phyloP scores from a whole-genome alignment of 208 protist genomes.

The Trypanosoma melophagium region DNA sequence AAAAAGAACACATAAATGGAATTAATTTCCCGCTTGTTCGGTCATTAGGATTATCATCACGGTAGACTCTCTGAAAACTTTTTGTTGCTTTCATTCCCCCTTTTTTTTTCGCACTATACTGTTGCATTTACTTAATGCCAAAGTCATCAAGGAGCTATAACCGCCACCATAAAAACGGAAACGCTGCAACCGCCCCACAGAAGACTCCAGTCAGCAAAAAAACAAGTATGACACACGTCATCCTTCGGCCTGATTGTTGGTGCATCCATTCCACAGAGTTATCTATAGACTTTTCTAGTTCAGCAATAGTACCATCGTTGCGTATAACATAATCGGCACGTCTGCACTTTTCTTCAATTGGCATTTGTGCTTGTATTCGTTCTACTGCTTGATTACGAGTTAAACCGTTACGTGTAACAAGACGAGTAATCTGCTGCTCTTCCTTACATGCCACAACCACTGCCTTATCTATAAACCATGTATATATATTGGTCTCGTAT shows the following conservation, averaged over 20 bases:
- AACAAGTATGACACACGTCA: constrained; percentile 38
- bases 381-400: constrained; percentile 46
- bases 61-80: too few relatives aligned
- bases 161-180: constrained; percentile 1
- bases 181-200: constrained; percentile 8
- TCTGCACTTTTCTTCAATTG: constrained; percentile 56
- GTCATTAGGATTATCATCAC: not conserved
- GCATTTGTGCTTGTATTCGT: constrained; percentile 80
- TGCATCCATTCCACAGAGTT: constrained; percentile 69
- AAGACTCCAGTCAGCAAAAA: constrained; percentile 15
- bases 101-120: too few relatives aligned
- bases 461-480: constrained; percentile 60
- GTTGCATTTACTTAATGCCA: constrained; percentile 5
- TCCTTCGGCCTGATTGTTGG: constrained; percentile 31
- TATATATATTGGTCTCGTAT: constrained; percentile 83
- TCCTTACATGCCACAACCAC: constrained; percentile 72
- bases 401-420: constrained; percentile 55
- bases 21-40: not conserved
- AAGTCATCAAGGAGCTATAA: constrained; percentile 4
- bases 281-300: constrained; percentile 36
- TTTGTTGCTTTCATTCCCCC: too few relatives aligned
- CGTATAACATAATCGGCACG: constrained; percentile 74
- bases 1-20: not conserved
- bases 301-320: constrained; percentile 51
- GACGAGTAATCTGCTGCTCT: constrained; percentile 60